Percentiles rank a stretch among this genome's conserved stretches.
Conservation (phyloP, 441 rosid genomes). For the Flueggea neowawraea region DNA sequence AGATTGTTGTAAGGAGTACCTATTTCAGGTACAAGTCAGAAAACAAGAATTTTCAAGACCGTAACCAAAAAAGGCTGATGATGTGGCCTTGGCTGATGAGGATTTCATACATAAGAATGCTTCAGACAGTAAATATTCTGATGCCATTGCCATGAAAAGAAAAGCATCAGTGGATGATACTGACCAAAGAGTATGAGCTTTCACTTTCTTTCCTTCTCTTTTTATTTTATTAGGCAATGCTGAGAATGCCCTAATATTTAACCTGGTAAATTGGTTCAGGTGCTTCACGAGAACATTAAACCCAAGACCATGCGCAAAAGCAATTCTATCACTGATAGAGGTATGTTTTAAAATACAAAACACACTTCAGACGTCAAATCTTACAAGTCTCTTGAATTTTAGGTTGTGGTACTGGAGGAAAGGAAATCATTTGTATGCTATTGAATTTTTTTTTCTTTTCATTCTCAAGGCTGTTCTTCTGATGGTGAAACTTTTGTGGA, state of each 20-base stretch:
- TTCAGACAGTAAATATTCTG: conserved; percentile 13
- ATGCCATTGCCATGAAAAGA: conserved; percentile 46
- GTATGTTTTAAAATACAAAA: conserved; percentile 9
- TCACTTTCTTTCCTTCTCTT: conserved; percentile 1
- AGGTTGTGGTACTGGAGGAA: no score
- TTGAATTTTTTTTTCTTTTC: background rate
- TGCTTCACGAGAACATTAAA: conserved; percentile 53
- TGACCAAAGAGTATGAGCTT: conserved; percentile 35
- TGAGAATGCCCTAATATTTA: background rate
- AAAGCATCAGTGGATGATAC: conserved; percentile 34
- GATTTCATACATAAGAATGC: conserved; percentile 19
- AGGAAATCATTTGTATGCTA: background rate
- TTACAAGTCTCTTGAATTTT: no score
- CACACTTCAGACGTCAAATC: no score
- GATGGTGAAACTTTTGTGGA: conserved; percentile 21
- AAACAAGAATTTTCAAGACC: conserved; percentile 27
- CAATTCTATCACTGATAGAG: conserved; percentile 27
- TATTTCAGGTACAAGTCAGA: conserved; percentile 38
- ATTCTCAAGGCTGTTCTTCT: background rate
- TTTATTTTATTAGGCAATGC: background rate
- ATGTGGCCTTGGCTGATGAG: conserved; percentile 17
- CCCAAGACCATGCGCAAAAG: conserved; percentile 38
- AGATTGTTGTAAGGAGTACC: conserved; percentile 30
- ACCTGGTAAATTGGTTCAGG: conserved; percentile 12
- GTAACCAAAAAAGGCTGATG: conserved; percentile 28